A percentile compares a stretch with the other conserved stretches of the same genome.
Conservation (phyloP, 2,329 filamentous ascomycete genomes). For the Polychaeton citri region DNA sequence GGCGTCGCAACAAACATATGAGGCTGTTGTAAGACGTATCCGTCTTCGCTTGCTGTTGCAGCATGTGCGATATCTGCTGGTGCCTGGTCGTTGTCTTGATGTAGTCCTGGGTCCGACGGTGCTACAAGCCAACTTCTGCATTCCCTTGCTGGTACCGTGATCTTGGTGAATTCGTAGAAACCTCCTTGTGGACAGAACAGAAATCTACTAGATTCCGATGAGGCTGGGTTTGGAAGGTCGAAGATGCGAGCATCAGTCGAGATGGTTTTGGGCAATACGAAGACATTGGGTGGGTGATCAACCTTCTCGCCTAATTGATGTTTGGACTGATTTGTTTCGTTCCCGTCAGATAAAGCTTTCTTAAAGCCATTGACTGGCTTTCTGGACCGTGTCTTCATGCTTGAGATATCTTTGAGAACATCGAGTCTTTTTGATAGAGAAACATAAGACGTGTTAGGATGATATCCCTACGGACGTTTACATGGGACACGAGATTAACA, state of each 20-base stretch:
- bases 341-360: constrained; percentile 3
- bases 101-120: constrained; percentile 8
- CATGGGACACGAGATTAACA: background rate
- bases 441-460: no score
- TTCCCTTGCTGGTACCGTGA: constrained; percentile 36
- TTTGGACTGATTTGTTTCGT: constrained; percentile 5
- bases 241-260: constrained; percentile 42
- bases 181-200: constrained; percentile 46
- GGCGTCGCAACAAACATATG: constrained; percentile 74
- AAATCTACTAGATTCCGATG: constrained; percentile 36
- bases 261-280: constrained; percentile 42
- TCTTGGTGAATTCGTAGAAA: constrained; percentile 47
- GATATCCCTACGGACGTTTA: no score
- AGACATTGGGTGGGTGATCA: constrained; percentile 36
- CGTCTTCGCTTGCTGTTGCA: constrained; percentile 13
- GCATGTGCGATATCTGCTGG: background rate
- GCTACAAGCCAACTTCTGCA: constrained; percentile 44
- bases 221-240: constrained; percentile 42
- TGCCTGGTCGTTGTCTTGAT: constrained; percentile 1
- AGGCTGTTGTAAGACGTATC: constrained; percentile 51
- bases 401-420: no score
- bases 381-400: constrained; percentile 20
- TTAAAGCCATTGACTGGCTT: constrained; percentile 5
- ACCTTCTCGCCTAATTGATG: constrained; percentile 13
- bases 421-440: no score